phyloP scores from a whole-genome alignment of 768 basidiomycete species.

The Tremella fuciformis region DNA sequence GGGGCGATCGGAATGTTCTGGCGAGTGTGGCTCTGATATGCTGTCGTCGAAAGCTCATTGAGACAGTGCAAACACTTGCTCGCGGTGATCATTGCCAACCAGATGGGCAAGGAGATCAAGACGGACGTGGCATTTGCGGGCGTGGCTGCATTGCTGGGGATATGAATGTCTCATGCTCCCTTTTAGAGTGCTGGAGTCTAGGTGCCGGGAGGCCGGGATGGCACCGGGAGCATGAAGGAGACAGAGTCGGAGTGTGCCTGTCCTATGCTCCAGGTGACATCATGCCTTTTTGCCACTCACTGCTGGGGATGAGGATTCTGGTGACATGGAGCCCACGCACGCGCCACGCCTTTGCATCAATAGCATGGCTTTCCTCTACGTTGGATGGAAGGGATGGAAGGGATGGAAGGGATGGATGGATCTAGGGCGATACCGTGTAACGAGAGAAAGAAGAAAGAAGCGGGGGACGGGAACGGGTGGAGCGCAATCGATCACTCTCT shows the following conservation, averaged over 20 bases:
- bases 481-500: too few species aligned
- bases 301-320: not conserved
- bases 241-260: not conserved
- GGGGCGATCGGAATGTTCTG: slow-evolving; percentile 30
- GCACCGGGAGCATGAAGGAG: not conserved
- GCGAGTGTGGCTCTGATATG: slow-evolving; percentile 16
- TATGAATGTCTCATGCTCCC: slow-evolving; percentile 3
- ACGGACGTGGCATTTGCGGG: slow-evolving; percentile 24
- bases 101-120: slow-evolving; percentile 26
- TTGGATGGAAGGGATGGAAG: too few species aligned
- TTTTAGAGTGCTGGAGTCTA: too few species aligned
- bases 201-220: not conserved
- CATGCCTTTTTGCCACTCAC: too few species aligned
- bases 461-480: too few species aligned
- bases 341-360: not conserved
- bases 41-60: not conserved
- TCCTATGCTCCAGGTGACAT: too few species aligned
- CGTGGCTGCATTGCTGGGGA: slow-evolving; percentile 26
- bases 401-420: too few species aligned
- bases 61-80: slow-evolving; percentile 43
- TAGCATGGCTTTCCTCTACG: too few species aligned
- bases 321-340: not conserved
- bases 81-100: slow-evolving; percentile 30
- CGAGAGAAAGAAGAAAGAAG: too few species aligned
- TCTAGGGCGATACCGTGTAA: too few species aligned